Base-by-base conservation (phyloP, 306 rosid genomes). In the Quercus parvula region DNA sequence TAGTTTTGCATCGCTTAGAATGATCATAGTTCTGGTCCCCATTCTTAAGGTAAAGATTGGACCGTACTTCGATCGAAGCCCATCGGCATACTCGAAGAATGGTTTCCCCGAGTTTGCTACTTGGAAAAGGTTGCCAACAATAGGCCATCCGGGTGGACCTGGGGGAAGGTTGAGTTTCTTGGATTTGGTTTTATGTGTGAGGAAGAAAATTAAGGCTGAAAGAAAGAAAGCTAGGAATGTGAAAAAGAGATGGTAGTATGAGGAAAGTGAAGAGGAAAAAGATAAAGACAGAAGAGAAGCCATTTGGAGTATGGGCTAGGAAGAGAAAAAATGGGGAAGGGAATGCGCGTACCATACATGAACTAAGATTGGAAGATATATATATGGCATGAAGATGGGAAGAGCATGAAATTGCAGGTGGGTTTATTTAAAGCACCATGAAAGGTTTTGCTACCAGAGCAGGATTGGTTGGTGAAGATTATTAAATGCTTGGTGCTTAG, bases 81-180 rank as follows among this genome's bases (percentile, higher is more conserved):
- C 94, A 0, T 85, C 80, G 1, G 72, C 81, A 57, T 93, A 96
- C 4, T 89, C 89, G 15, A 87, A 87, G 89, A 96, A 96, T 0
- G 88, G 89, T 27, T 88, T 91, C 0, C 96, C 97, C 0, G 98
- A 88, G 49, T 87, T 83, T 1, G 94, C 91, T 1, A 91, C 84
- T 69, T 94, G 99, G 77, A 92, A 90, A 25, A 94, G 97, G 83
- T 94, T 94, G 1, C 99, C 99, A 4, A 92, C 97, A 20, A 94
- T 38, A 4, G 99, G 99, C 99, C 99, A 94, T 0, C 97, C 99
- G 0, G 92, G 95, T 13, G 99, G 99, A 0, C 97, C 95, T 1
- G 97, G 97, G 0, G 99, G 99, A 10, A 94, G 97, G 54, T 84
- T 89, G 17, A 58, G 82, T 7, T 13, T 57, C 13, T 74, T 89